Base-by-base conservation (phyloP, 805 yeast species). In the Candida chauliodis region DNA sequence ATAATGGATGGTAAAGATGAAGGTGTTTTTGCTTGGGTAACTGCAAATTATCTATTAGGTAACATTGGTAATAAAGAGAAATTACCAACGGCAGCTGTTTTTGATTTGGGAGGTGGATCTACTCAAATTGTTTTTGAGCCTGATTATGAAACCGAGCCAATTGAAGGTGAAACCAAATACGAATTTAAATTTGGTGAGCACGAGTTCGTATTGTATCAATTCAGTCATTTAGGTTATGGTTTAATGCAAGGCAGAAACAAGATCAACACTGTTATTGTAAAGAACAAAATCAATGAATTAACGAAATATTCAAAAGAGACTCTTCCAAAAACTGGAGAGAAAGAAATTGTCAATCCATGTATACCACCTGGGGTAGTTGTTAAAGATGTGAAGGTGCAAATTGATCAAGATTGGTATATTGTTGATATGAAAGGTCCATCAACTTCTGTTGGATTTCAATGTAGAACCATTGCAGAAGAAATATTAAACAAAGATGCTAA, bases 51-150 rank as follows among this genome's bases (percentile, higher is more conserved):
- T 60, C 69, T 93, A 48, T 73, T 91, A 50, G 98, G 97, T 29
- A 93, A 91, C 67, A 91, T 93, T 59, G 99, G 98, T 11, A 58
- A 72, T n/a, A 59, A 79, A 16, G 81, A 77, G 28, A 83, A 82
- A 61, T 59, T 66, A 18, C 89, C 95, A 21, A 93, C 99, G 9
- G 95, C 95, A 35, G 99, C 98, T 16, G 95, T 93, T 8, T 93
- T 93, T 55, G 99, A 93, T 61, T 76, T 93, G 43, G 99, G 99
- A 51, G 99, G 99, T 54, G 98, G 98, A 3, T 88, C 97, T 5
- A 93, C 99, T 10, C 99, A 95, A 67, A 89, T 93, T 66, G 99
- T 93, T 5, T 93, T 93, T 61, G 98, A 93, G 70, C 99, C 99
- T 16, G 74, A 75, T n/a, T 79, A 80, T 56, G 61, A 69, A 37